phyloP scores from a whole-genome alignment of 192 early-diverging fungal species.

The Linnemannia hyalina region DNA sequence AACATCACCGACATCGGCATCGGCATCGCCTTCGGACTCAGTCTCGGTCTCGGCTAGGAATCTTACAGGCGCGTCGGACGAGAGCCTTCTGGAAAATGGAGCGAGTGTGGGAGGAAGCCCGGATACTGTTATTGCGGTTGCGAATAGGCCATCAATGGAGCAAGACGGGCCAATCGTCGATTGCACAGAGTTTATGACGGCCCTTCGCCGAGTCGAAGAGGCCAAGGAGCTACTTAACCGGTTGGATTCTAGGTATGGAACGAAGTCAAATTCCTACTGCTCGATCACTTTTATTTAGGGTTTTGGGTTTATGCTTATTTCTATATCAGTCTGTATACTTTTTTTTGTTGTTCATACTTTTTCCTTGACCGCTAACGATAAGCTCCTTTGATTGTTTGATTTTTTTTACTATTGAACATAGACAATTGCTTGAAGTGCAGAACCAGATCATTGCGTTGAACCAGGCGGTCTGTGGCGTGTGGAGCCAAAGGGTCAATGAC shows the following conservation, averaged over 20 bases:
- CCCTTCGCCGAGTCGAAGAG: slow-evolving; percentile 21
- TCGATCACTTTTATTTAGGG: not conserved
- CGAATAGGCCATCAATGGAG: not conserved
- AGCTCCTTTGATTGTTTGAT: not conserved
- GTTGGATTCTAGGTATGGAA: slow-evolving; percentile 24
- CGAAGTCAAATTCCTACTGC: no score
- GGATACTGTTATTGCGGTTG: not conserved
- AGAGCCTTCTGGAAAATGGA: not conserved
- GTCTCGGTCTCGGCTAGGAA: not conserved
- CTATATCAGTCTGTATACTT: not conserved
- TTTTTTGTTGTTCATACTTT: no score
- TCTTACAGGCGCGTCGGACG: not conserved
- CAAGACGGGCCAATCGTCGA: slow-evolving; percentile 5
- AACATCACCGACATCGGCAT: not conserved
- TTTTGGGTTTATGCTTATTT: not conserved
- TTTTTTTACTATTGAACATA: slow-evolving; percentile 8
- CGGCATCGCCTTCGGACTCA: not conserved
- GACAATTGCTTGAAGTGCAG: slow-evolving; percentile 39
- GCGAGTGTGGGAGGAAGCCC: not conserved
- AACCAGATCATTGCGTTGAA: slow-evolving; percentile 26
- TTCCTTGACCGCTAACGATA: not conserved
- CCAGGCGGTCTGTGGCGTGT: slow-evolving; percentile 16
- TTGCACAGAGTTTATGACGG: slow-evolving; percentile 11
- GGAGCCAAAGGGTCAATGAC: slow-evolving; percentile 19
- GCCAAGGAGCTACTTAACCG: slow-evolving; percentile 19